Evolutionary conservation across 305 asterid species (phyloP).

Genomic region (Galium porrigens): DNA sequence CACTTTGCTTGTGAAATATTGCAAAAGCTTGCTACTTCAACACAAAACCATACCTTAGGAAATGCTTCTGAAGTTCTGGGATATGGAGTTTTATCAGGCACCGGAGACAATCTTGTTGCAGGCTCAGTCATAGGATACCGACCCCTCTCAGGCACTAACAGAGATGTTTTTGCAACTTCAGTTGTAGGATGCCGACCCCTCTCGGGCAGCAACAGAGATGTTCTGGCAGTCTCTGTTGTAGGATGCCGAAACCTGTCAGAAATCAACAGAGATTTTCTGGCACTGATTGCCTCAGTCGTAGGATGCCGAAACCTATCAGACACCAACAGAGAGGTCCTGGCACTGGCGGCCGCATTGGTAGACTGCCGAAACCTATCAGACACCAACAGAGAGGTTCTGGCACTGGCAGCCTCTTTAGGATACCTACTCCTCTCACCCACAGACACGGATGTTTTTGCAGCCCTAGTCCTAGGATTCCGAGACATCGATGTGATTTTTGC

Average conservation of each 20-base stretch:
- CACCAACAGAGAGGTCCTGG: neutral
- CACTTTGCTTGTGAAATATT: neutral
- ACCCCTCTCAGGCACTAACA: neutral
- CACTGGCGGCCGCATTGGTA: neutral
- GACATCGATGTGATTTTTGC: neutral
- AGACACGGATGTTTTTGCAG: neutral
- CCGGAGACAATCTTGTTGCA: slow-evolving; percentile 8
- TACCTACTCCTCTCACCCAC: neutral
- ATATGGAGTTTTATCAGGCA: slow-evolving; percentile 4
- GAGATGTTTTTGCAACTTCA: neutral
- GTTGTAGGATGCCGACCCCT: neutral
- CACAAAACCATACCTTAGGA: slow-evolving; percentile 1
- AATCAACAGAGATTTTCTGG: neutral
- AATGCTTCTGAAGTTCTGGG: slow-evolving; percentile 16
- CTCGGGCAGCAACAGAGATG: neutral
- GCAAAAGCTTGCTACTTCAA: neutral
- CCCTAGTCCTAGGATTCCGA: neutral
- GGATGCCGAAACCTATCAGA: neutral
- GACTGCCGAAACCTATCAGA: neutral
- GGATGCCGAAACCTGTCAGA: neutral
- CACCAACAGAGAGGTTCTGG: neutral
- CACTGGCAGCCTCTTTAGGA: neutral
- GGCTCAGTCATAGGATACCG: slow-evolving; percentile 15
- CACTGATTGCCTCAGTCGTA: neutral
- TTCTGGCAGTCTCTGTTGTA: neutral